Evolutionary conservation across 208 protist species (phyloP), one percentile per base, ranked within the genome.

Genomic region (Trypanosoma scelopori): DNA sequence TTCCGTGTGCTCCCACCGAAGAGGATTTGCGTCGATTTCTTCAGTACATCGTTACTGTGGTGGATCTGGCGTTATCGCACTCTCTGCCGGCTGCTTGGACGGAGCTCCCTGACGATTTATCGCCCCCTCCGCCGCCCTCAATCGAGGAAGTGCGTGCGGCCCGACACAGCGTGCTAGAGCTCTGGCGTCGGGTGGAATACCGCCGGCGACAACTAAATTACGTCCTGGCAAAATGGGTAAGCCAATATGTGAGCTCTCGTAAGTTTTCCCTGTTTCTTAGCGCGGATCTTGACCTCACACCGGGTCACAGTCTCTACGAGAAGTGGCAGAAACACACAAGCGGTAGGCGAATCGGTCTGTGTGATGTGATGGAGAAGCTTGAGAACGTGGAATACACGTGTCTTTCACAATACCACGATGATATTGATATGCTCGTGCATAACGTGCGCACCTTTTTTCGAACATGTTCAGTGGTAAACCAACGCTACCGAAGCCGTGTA

Each of bases 391-490:
- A 68, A 58, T 95, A 95, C 61, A 78, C 75, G 12, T 84, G 85
- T 57, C 69, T 95, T n/a, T 95, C 89, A 4, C 83, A 92, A 75
- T 95, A 89, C 66, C 69, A 89, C 74, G 84, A 92, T 57, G 89
- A 95, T 62, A 74, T 95, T 30, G 87, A 95, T 45, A 63, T 71
- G 55, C 66, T 95, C 46, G 82, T 88, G 28, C 76, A 74, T 46
- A 92, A 92, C 65, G 83, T 95, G 37, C 81, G 87, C 23, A 78
- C 71, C 23, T 95, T 95, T 68, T 95, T 95, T 56, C 69, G 76
- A 45, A 85, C 85, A 0, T 78, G 86, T 13, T 75, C 77, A 46
- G 23, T 65, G 13, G 39, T 57, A 35, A 82, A 91, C 42, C 76
- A 85, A 61, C 74, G 78, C 12, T 91, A 93, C 62, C 82, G 89